Conservation (phyloP, 306 rosid genomes). For the Ormosia emarginata region DNA sequence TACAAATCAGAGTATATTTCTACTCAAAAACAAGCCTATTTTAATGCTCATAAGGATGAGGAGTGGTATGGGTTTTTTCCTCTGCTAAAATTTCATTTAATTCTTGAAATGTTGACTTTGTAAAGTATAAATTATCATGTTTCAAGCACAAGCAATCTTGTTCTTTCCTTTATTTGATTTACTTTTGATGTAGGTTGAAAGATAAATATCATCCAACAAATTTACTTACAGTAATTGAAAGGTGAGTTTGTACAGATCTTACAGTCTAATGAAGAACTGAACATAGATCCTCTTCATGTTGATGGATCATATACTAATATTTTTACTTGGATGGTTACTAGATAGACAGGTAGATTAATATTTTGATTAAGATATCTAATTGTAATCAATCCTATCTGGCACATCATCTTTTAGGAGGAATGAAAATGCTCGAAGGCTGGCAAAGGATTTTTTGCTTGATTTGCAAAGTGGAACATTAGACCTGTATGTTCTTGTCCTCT, state of each 20-base stretch:
- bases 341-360: not conserved
- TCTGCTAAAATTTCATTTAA: not conserved
- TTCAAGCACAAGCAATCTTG: conserved; percentile 36
- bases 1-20: conserved; percentile 91
- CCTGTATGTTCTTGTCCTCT: conserved; percentile 49
- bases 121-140: not conserved
- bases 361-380: conserved; percentile 12
- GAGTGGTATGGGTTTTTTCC: conserved; percentile 57
- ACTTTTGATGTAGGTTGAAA: conserved; percentile 65
- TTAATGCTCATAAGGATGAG: conserved; percentile 90
- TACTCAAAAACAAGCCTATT: conserved; percentile 86
- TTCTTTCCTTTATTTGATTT: conserved; percentile 23
- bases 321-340: not conserved
- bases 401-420: conserved; percentile 73
- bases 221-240: conserved; percentile 80
- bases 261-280: not conserved
- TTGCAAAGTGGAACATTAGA: conserved; percentile 86
- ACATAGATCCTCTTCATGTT: not conserved
- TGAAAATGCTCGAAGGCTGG: conserved; percentile 73
- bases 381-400: conserved; percentile 13
- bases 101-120: conserved; percentile 12
- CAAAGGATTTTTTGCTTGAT: conserved; percentile 86
- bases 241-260: conserved; percentile 44
- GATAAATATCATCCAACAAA: conserved; percentile 97
- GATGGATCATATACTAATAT: not conserved